These are phyloP conservation scores for Eimeria maxima DNA, from an alignment of 169 alveolate species.

Conservation along the genomic window DNA sequence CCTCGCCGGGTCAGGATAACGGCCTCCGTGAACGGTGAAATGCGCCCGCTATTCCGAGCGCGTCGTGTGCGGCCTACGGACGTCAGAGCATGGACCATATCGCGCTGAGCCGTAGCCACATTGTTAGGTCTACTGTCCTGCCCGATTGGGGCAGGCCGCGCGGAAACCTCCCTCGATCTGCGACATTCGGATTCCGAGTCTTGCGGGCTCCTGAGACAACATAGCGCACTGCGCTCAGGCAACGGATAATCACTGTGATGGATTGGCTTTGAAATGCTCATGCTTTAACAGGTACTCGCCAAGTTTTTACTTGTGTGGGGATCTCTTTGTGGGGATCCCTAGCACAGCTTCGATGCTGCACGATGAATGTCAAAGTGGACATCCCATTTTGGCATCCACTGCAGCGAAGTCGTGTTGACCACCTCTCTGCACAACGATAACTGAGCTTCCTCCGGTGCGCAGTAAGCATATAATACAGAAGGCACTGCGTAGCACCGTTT, in stretches of 20 bases:
- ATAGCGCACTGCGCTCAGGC: background rate
- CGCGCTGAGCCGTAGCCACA: constrained; percentile 14
- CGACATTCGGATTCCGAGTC: constrained; percentile 25
- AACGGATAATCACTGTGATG: background rate
- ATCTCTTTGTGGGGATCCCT: no score
- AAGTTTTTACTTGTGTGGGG: no score
- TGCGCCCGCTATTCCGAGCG: constrained; percentile 6
- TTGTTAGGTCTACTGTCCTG: background rate
- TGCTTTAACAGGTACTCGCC: background rate
- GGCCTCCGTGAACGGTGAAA: constrained; percentile 60
- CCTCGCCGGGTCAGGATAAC: constrained; percentile 47
- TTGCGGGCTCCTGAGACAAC: background rate
- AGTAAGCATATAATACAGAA: background rate
- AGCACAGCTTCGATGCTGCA: no score
- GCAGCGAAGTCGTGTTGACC: background rate
- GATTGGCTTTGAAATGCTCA: background rate
- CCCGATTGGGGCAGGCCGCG: background rate
- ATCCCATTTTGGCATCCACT: background rate
- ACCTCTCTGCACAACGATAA: background rate
- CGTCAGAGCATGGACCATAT: constrained; percentile 2
- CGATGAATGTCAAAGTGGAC: background rate
- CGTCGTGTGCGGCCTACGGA: constrained; percentile 34
- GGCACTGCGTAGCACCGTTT: background rate
- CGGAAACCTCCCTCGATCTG: background rate
- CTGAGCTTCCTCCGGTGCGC: background rate